A percentile compares a stretch with the other conserved stretches of the same genome.
These are phyloP conservation scores for Pseudocercospora vitis DNA, from an alignment of 2,329 filamentous ascomycete genomes.

Conservation along the genomic window DNA sequence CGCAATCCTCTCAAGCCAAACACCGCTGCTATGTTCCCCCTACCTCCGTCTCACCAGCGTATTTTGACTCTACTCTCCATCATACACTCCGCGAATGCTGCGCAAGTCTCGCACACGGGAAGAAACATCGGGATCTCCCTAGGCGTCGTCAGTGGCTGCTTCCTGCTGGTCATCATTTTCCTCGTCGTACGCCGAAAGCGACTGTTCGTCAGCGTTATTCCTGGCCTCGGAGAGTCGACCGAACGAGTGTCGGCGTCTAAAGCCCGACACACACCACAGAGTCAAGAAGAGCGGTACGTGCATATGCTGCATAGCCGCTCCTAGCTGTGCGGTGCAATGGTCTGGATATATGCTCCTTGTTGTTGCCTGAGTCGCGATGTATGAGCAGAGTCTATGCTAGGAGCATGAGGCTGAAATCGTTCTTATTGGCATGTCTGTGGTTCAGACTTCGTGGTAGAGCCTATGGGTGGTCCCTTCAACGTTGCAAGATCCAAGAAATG, in stretches of 20 bases:
- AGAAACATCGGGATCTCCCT: conserved; percentile 10
- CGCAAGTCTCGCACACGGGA: conserved; percentile 1
- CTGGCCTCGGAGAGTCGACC: conserved; percentile 7
- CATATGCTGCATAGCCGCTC: conserved; percentile 3
- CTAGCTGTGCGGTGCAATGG: too few species aligned
- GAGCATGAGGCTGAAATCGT: too few species aligned
- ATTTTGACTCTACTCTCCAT: too few species aligned
- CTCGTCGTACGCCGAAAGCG: conserved; percentile 10
- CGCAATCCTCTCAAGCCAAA: neutral
- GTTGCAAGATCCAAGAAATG: too few species aligned
- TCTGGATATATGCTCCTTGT: too few species aligned
- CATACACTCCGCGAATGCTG: neutral
- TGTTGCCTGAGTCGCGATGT: too few species aligned
- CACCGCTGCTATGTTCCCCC: neutral
- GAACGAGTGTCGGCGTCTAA: neutral
- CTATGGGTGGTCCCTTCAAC: too few species aligned
- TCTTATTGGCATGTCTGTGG: too few species aligned
- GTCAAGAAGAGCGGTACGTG: neutral
- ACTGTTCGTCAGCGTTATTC: conserved; percentile 10
- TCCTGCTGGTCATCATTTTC: conserved; percentile 6
- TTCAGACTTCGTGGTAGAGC: too few species aligned
- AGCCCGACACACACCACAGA: neutral
- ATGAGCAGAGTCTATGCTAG: too few species aligned
- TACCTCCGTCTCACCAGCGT: too few species aligned
- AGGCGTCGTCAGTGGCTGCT: conserved; percentile 9